Evolutionary conservation across 805 yeast species (phyloP).

Genomic region (Saccharomyces mikatae): DNA sequence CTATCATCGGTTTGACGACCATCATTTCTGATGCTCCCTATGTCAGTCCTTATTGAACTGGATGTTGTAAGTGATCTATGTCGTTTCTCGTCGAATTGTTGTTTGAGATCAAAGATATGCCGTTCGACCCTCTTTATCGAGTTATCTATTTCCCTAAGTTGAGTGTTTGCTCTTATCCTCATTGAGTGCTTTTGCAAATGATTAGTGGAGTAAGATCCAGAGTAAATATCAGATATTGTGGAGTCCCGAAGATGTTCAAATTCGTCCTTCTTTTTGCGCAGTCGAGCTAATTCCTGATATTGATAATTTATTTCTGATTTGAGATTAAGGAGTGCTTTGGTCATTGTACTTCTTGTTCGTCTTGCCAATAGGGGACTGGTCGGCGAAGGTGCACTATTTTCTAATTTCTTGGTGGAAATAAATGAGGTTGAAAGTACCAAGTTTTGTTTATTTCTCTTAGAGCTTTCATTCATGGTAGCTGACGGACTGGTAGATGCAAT

Average conservation of each 20-base stretch:
- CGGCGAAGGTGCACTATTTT: conserved; percentile 21
- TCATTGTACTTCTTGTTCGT: conserved; percentile 18
- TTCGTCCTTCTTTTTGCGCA: conserved; percentile 20
- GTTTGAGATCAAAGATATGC: conserved; percentile 18
- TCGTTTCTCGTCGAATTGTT: conserved; percentile 13
- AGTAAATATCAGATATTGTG: conserved; percentile 25
- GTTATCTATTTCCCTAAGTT: conserved; percentile 26
- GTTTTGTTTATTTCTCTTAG: conserved; percentile 19
- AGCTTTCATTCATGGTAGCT: background rate
- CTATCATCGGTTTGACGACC: background rate
- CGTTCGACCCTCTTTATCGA: conserved; percentile 24
- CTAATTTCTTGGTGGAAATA: conserved; percentile 23
- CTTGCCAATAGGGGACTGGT: conserved; percentile 22
- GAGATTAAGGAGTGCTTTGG: conserved; percentile 14
- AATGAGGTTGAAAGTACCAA: conserved; percentile 30
- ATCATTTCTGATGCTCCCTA: background rate
- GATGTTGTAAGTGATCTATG: background rate
- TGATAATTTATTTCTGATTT: conserved; percentile 19
- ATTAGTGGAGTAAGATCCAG: conserved; percentile 30
- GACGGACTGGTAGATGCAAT: background rate
- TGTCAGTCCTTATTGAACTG: background rate
- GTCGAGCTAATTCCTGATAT: conserved; percentile 16
- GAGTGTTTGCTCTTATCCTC: conserved; percentile 28
- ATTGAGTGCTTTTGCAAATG: conserved; percentile 30
- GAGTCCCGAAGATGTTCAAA: conserved; percentile 22